Base-by-base conservation (phyloP, 805 yeast species). In the Wickerhamomyces mucosus region DNA sequence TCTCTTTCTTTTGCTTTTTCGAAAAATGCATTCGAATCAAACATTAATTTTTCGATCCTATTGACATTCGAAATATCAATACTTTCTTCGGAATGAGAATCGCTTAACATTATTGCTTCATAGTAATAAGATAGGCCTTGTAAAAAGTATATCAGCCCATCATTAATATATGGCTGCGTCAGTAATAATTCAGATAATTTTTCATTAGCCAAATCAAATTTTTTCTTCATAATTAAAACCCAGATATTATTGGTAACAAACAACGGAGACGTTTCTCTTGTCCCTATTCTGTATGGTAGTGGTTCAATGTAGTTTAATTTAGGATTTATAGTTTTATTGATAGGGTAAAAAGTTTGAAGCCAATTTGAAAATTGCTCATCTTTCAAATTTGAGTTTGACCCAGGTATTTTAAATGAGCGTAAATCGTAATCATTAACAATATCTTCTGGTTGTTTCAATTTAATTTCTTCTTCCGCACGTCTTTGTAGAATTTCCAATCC, bases 401-500 rank as follows among this genome's bases (percentile, higher is more conserved):
- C 15, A n/a, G 19, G 26, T 8, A 20, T 15, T 4, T 30, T 32
- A 12, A 20, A 32, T 6, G 41, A 36, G 18, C 39, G 31, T 12
- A 39, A 18, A 5, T 35, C 26, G 20, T 43, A 40, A 8, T 39
- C 43, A 13, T 32, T 19, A 2, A 29, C 21, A 3, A 21, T 18
- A 3, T 15, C 30, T n/a, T 34, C 36, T 3, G 35, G 40, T 10
- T 36, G 21, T 2, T 26, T 28, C 5, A 31, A 28, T 16, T 24
- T 32, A 13, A 25, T 30, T 12, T 39, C 28, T 30, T 38, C 29
- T 26, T 48, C 48, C 2, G 42, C 36, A 4, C 42, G 18, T 18
- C 45, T 39, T 6, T 38, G 36, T 15, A 78, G 45, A 5, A 78
- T 70, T 37, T 72, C 77, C 5, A 73, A 50, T 0, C 81, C 86